phyloP scores from a whole-genome alignment of 371 early-diverging fungal species.

The Antonospora locustae region DNA sequence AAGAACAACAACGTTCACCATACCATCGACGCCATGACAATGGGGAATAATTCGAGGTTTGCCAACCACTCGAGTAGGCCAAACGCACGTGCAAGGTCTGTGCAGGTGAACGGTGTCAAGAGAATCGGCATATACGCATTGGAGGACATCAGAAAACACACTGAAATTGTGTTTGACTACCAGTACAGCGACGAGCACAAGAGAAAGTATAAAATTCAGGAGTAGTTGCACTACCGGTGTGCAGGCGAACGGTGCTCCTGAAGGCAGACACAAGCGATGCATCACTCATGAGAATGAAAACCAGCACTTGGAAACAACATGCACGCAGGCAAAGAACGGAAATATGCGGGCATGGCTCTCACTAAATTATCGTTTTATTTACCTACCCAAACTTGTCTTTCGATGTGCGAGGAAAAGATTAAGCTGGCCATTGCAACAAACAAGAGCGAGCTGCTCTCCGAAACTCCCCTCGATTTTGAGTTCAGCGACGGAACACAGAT shows the following conservation, averaged over 20 bases:
- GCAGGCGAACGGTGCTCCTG: too few species aligned
- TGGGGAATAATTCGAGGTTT: constrained; percentile 46
- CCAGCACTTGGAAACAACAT: too few species aligned
- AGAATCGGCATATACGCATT: constrained; percentile 36
- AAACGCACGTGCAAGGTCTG: constrained; percentile 17
- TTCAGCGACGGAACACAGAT: constrained; percentile 20
- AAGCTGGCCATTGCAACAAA: constrained; percentile 5
- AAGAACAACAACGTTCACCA: neutral
- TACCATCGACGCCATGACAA: constrained; percentile 38
- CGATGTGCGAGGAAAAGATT: constrained; percentile 1
- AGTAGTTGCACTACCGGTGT: too few species aligned
- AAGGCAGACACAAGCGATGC: too few species aligned
- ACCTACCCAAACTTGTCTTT: neutral
- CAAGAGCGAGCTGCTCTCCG: neutral
- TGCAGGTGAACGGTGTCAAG: constrained; percentile 14
- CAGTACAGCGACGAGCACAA: constrained; percentile 33
- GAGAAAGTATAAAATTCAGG: constrained; percentile 29
- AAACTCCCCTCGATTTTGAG: constrained; percentile 4
- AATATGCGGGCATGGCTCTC: too few species aligned
- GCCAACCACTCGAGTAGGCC: constrained; percentile 44
- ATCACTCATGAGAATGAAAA: too few species aligned
- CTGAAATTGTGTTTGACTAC: constrained; percentile 50
- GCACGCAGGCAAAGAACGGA: too few species aligned
- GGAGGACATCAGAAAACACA: constrained; percentile 32
- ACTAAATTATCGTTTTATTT: too few species aligned